phyloP scores from a whole-genome alignment of 495 filamentous ascomycete species.

The Pyrenula massariospora region DNA sequence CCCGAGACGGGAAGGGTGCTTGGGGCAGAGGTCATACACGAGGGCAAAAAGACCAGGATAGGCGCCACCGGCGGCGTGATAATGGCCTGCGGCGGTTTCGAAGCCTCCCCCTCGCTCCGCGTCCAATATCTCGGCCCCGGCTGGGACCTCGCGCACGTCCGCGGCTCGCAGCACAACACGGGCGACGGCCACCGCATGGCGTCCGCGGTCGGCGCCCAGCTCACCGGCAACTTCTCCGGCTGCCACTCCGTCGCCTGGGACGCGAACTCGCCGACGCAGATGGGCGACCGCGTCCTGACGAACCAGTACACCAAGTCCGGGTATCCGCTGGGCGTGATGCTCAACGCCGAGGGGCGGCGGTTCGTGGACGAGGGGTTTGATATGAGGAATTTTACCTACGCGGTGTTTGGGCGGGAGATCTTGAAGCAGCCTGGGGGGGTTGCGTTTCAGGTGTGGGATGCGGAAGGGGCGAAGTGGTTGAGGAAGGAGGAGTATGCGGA shows the following conservation, averaged over 20 bases:
- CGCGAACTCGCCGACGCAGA: slow-evolving; percentile 35
- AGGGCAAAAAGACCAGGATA: slow-evolving; percentile 10
- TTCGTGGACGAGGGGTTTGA: slow-evolving; percentile 56
- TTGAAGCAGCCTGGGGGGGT: slow-evolving; percentile 39
- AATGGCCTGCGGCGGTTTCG: slow-evolving; percentile 51
- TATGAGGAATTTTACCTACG: slow-evolving; percentile 53
- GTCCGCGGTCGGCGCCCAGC: slow-evolving; percentile 31
- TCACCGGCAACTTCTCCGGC: slow-evolving; percentile 45
- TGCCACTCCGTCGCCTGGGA: slow-evolving; percentile 55
- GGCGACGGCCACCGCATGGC: slow-evolving; percentile 42
- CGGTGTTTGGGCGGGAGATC: slow-evolving; percentile 45
- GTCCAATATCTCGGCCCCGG: slow-evolving; percentile 45
- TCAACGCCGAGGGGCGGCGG: slow-evolving; percentile 41
- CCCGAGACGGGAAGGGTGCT: slow-evolving; percentile 19
- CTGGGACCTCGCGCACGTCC: slow-evolving; percentile 48
- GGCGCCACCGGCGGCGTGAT: slow-evolving; percentile 30
- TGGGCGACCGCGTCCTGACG: slow-evolving; percentile 38
- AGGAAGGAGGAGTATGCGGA: slow-evolving; percentile 45
- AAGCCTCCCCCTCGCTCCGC: slow-evolving; percentile 41
- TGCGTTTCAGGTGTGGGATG: slow-evolving; percentile 55
- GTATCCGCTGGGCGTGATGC: slow-evolving; percentile 52
- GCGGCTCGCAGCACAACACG: slow-evolving; percentile 49
- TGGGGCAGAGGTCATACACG: slow-evolving; percentile 20
- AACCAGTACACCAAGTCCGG: slow-evolving; percentile 58
- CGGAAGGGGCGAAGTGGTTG: slow-evolving; percentile 29